phyloP scores from a whole-genome alignment of 495 filamentous ascomycete species.

The Daldinia vernicosa region DNA sequence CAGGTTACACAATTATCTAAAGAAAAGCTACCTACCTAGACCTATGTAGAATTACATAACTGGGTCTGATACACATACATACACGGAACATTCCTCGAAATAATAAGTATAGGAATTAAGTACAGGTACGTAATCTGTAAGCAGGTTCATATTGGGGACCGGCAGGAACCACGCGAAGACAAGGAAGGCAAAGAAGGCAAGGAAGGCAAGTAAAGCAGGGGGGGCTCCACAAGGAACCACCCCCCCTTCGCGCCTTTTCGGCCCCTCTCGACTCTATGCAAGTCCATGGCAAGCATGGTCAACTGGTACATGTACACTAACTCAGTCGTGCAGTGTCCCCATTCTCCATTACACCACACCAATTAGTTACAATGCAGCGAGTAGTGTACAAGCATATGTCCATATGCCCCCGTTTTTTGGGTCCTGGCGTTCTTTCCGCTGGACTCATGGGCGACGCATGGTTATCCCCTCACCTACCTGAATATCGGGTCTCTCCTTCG shows the following conservation, averaged over 20 bases:
- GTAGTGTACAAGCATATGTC: constrained; percentile 18
- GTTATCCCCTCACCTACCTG: constrained; percentile 43
- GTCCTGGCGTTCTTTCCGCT: constrained; percentile 19
- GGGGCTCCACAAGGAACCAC: constrained; percentile 10
- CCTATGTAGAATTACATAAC: neutral
- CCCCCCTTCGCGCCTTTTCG: constrained; percentile 13
- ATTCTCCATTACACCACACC: neutral
- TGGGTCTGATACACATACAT: neutral
- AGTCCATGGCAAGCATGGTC: neutral
- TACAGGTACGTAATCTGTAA: constrained; percentile 34
- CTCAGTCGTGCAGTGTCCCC: neutral
- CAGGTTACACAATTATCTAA: constrained; percentile 18
- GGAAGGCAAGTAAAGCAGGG: constrained; percentile 12
- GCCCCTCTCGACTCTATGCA: constrained; percentile 28
- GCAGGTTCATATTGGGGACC: constrained; percentile 20
- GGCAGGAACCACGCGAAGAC: constrained; percentile 38
- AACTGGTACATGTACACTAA: neutral
- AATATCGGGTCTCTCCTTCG: constrained; percentile 39
- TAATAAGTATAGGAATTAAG: neutral
- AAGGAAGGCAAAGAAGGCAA: constrained; percentile 24
- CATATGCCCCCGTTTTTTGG: constrained; percentile 29
- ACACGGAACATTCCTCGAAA: neutral
- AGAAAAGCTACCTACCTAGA: no score
- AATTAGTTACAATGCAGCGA: neutral
- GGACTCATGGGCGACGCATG: constrained; percentile 33